Evolutionary conservation across 2,329 filamentous ascomycete species (phyloP).

Genomic region (Epichloe sibirici): DNA sequence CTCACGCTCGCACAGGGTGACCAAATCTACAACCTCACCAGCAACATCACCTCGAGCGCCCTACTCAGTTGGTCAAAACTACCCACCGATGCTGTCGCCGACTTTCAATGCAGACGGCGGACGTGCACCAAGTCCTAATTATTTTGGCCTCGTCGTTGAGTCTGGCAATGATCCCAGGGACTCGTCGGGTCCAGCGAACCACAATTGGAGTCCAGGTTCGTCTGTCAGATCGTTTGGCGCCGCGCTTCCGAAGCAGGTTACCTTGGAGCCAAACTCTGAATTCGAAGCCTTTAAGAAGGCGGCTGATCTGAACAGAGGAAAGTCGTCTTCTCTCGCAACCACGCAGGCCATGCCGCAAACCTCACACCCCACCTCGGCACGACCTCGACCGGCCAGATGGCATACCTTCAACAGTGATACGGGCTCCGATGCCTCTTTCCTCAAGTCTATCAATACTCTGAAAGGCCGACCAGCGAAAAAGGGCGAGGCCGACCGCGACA

Average conservation of each 20-base stretch:
- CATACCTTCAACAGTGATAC: slow-evolving; percentile 36
- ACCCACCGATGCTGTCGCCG: slow-evolving; percentile 39
- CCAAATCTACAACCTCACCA: slow-evolving; percentile 39
- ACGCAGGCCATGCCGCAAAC: slow-evolving; percentile 31
- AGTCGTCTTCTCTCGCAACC: slow-evolving; percentile 32
- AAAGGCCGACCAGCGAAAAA: slow-evolving; percentile 14
- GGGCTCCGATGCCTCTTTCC: slow-evolving; percentile 22
- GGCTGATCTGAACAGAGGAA: slow-evolving; percentile 49
- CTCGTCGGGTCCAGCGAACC: slow-evolving; percentile 49
- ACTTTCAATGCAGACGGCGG: slow-evolving; percentile 20
- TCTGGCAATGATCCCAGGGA: slow-evolving; percentile 47
- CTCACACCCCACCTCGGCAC: slow-evolving; percentile 18
- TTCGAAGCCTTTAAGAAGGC: slow-evolving; percentile 69
- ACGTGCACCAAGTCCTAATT: slow-evolving; percentile 61
- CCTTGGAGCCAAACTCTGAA: slow-evolving; percentile 66
- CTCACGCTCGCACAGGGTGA: slow-evolving; percentile 25
- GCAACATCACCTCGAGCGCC: slow-evolving; percentile 37
- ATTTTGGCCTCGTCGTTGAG: slow-evolving; percentile 69
- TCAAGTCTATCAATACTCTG: slow-evolving; percentile 11
- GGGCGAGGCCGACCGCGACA: slow-evolving; percentile 35
- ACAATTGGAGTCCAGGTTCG: slow-evolving; percentile 63
- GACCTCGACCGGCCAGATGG: slow-evolving; percentile 34
- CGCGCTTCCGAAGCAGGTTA: slow-evolving; percentile 54
- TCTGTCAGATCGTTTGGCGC: slow-evolving; percentile 59
- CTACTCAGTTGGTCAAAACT: slow-evolving; percentile 42